Evolutionary conservation across 2,329 filamentous ascomycete genomes (phyloP).

Genomic region (Stachybotrys chartarum): DNA sequence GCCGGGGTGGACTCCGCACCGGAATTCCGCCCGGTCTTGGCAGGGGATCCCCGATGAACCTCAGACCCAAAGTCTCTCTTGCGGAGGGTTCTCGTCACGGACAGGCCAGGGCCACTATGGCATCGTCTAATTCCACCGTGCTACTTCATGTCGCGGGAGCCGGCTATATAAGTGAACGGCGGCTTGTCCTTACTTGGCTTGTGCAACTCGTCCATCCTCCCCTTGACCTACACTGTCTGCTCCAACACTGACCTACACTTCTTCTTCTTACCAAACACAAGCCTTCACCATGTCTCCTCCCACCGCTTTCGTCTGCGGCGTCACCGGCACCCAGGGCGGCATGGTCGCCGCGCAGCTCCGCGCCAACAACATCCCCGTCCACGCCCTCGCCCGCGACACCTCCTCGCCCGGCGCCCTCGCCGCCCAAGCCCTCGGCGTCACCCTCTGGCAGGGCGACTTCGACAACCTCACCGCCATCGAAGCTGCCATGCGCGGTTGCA

Average conservation of each 20-base stretch:
- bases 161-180: background rate
- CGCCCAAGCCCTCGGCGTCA: conserved; percentile 22
- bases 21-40: background rate
- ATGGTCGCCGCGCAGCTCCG: conserved; percentile 26
- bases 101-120: background rate
- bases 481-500: conserved; percentile 19
- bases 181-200: background rate
- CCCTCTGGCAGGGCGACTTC: conserved; percentile 24
- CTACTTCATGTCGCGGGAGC: too few relatives aligned
- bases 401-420: conserved; percentile 18
- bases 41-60: background rate
- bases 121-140: background rate
- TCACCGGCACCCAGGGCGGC: conserved; percentile 32
- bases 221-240: too few relatives aligned
- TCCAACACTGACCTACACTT: too few relatives aligned
- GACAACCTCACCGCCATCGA: conserved; percentile 21
- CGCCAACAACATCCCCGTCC: conserved; percentile 20
- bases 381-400: conserved; percentile 23
- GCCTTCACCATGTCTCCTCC: conserved; percentile 17
- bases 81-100: background rate
- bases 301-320: conserved; percentile 29
- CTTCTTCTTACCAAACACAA: too few relatives aligned
- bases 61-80: too few relatives aligned
- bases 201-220: too few relatives aligned
- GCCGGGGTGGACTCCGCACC: background rate